Conservation (phyloP, 495 filamentous ascomycete genomes). For the Tuber borchii region DNA sequence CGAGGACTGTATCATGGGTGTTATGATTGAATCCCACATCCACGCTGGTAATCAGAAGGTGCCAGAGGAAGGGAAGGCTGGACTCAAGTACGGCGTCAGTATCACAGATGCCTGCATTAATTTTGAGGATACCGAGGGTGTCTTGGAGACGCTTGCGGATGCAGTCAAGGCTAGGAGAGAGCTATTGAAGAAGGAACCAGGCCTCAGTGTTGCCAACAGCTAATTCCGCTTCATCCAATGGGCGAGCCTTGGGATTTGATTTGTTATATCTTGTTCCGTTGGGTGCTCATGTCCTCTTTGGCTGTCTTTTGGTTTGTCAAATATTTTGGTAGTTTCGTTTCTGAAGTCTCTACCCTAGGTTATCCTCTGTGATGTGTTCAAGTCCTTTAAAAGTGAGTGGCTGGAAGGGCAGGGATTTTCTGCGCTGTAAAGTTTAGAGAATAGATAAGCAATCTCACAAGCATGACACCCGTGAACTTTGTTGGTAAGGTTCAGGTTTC, state of each 20-base stretch:
- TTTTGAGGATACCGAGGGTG: conserved; percentile 72
- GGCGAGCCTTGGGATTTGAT: background rate
- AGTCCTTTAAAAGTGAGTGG: background rate
- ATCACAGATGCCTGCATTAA: conserved; percentile 96
- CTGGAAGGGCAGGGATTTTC: background rate
- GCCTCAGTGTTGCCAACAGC: background rate
- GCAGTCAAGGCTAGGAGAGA: conserved; percentile 67
- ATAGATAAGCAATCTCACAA: background rate
- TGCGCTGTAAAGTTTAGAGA: background rate
- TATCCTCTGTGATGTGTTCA: background rate
- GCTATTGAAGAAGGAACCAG: background rate
- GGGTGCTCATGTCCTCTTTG: background rate
- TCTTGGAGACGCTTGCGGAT: conserved; percentile 70
- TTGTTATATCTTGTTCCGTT: background rate
- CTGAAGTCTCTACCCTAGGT: background rate
- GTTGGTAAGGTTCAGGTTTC: background rate
- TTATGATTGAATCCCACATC: conserved; percentile 98
- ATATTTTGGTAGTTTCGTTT: background rate
- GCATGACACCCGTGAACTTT: background rate
- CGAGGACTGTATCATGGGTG: conserved; percentile 86
- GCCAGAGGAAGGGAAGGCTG: conserved; percentile 75
- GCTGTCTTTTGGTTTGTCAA: background rate
- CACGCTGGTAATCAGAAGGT: conserved; percentile 94
- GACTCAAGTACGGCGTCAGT: conserved; percentile 87
- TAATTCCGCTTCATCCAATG: background rate